phyloP scores from a whole-genome alignment of 495 filamentous ascomycete genomes.

The Astrocystis sublimbata region DNA sequence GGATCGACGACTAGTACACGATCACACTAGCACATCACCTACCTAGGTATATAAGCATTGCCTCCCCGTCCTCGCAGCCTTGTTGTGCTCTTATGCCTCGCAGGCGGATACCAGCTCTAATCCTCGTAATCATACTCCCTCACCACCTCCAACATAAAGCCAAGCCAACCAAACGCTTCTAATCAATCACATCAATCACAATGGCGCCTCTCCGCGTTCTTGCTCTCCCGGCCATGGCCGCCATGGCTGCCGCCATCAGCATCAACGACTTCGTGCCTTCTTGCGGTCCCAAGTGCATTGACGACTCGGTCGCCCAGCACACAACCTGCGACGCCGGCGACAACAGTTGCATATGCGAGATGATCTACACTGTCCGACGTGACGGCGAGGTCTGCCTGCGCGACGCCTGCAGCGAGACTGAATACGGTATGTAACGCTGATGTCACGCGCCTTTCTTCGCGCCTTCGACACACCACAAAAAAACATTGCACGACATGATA shows the following conservation, averaged over 20 bases:
- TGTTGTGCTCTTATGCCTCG: not conserved
- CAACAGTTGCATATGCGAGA: slow-evolving; percentile 46
- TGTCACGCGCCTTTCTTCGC: no score
- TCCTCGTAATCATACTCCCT: not conserved
- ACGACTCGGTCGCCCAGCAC: slow-evolving; percentile 28
- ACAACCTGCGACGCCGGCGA: slow-evolving; percentile 41
- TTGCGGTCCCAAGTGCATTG: slow-evolving; percentile 45
- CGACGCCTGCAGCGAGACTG: slow-evolving; percentile 23
- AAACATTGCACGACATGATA: no score
- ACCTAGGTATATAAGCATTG: slow-evolving; percentile 7
- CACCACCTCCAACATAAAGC: not conserved
- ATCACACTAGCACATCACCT: not conserved
- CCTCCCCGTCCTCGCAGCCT: not conserved
- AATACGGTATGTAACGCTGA: slow-evolving; percentile 30
- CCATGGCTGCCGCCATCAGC: slow-evolving; percentile 39
- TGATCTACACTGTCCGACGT: slow-evolving; percentile 34
- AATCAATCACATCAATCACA: not conserved
- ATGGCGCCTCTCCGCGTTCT: slow-evolving; percentile 36
- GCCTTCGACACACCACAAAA: not conserved
- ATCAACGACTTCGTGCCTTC: slow-evolving; percentile 39
- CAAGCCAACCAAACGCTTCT: no score
- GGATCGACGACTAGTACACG: slow-evolving; percentile 7
- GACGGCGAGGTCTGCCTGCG: slow-evolving; percentile 36
- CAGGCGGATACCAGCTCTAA: not conserved
- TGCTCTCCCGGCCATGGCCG: slow-evolving; percentile 37